Conservation (phyloP, 257 asterid genomes). For the Echites panduratus region DNA sequence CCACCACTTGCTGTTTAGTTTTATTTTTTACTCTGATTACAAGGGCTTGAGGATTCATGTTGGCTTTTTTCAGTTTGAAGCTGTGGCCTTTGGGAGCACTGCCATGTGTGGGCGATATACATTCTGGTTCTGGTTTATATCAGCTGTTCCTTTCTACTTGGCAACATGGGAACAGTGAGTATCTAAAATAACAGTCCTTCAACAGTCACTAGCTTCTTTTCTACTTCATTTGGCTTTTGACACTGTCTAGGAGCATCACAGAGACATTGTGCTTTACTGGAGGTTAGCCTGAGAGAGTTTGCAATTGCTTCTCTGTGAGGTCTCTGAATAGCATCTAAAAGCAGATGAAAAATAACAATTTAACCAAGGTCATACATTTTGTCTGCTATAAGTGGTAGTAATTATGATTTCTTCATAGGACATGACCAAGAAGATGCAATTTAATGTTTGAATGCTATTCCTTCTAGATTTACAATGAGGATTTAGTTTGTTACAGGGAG, state of each 20-base stretch:
- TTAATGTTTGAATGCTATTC: not conserved
- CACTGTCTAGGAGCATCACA: not conserved
- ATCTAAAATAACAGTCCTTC: not conserved
- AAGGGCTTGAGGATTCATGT: slow-evolving; percentile 15
- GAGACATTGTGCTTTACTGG: not conserved
- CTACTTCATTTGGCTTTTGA: not conserved
- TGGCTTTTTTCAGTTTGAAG: slow-evolving; percentile 50
- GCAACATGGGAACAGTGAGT: slow-evolving; percentile 96
- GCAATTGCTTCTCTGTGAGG: not conserved
- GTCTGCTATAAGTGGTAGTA: not conserved
- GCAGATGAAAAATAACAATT: not conserved
- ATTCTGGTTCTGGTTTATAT: slow-evolving; percentile 89
- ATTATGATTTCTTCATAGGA: not conserved
- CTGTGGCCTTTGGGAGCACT: slow-evolving; percentile 89
- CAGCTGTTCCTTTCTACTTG: slow-evolving; percentile 72
- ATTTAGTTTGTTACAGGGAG: not conserved
- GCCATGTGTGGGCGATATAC: slow-evolving; percentile 73
- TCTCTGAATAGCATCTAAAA: not conserved
- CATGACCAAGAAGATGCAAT: not conserved
- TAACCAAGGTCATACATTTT: not conserved
- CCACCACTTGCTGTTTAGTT: slow-evolving; percentile 7
- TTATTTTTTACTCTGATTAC: slow-evolving; percentile 17
- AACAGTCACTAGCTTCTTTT: not conserved
- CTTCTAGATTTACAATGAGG: not conserved
- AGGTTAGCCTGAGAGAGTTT: not conserved